Base-by-base conservation (phyloP, 192 early-diverging fungal genomes). In the Entomortierella lignicola region DNA sequence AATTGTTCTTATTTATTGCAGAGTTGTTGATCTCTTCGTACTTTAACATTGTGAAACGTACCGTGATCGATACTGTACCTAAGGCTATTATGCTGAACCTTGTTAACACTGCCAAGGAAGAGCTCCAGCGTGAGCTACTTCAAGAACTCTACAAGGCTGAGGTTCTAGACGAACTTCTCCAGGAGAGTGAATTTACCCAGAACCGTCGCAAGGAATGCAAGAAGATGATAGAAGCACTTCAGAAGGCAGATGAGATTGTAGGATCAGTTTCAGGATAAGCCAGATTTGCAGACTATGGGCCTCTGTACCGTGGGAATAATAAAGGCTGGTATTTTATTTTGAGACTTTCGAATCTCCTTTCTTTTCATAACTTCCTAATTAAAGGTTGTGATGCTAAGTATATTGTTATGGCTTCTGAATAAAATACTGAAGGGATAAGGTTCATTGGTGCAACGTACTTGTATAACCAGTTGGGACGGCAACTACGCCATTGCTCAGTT, bases 71-170 rank as follows among this genome's bases (percentile, higher is more conserved):
- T 81, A 92, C 98, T 85, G 93, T 99, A 0, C 98, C 98, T 48
- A 99, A 99, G 83, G 94, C 97, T 8, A 91, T 99, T 63, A 98
- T 99, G 97, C 88, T 98, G 55, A 98, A 98, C 83, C 86, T 99
- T 55, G 98, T 99, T 7, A 87, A 83, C 63, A 83, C 89, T 54
- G 88, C 96, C 34, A 98, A 95, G 82, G 95, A 98, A 54, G 94
- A 94, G 66, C 83, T 99, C 59, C 98, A 99, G 83, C 89, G 95
- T 42, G 97, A 98, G 83, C 84, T 99, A 25, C 87, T 99, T 20
- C 86, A 93, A 56, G 97, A 99, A 86, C 84, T 99, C 39, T 99
- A 99, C 87, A 98, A 99, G 88, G 88, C 91, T 25, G 97, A 99
- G 67, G 94, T 94, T 11, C 87, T 98, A 51, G 92, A 95, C 37